Evolutionary conservation across 2,329 filamentous ascomycete genomes (phyloP), one percentile per base, ranked within the genome.

Genomic region (Helminthosporium solani): DNA sequence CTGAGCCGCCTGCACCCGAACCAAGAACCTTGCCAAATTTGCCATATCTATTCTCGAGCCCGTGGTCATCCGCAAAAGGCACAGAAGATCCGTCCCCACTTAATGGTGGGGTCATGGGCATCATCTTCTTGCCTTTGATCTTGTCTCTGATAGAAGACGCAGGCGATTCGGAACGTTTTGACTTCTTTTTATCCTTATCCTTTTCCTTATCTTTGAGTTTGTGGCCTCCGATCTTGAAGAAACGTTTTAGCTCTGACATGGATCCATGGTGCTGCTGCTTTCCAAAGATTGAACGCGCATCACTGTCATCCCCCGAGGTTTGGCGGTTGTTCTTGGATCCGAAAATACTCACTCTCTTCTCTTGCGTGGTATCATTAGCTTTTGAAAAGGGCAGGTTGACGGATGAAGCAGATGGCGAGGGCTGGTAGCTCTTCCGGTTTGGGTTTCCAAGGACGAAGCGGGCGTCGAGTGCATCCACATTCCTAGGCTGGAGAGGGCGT

Each of bases 201-300:
- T 68, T 68, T 2, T 64, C 62, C 35, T 66, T 68, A 49, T 78
- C 72, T 64, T 89, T 90, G 53, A 69, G 60, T 41, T 70, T 73
- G 55, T 84, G 79, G 2, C 82, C 81, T 42, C 86, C 82, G 50
- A 90, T 84, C 70, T 86, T 94, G 77, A 99, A 95, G 69, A 99
- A 99, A n/a, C 94, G 82, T 73, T 96, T 96, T 50, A 99, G 73
- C 61, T 97, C 92, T 3, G 88, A 86, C 87, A 97, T 97, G 4
- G 94, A 96, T 18, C 87, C 84, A 49, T 88, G 72, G 27, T 64
- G 56, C 46, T 88, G 72, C 33, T 67, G 54, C 44, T 67, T 68
- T 15, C 58, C 58, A 3, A 49, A 35, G 3, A 40, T 42, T n/a
- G 57, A 47, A 21, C 64, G 55, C 53, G 42, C 42, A 42, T 70